Conservation (phyloP, 2,329 filamentous ascomycete genomes). For the Stachybotrys echinatus region DNA sequence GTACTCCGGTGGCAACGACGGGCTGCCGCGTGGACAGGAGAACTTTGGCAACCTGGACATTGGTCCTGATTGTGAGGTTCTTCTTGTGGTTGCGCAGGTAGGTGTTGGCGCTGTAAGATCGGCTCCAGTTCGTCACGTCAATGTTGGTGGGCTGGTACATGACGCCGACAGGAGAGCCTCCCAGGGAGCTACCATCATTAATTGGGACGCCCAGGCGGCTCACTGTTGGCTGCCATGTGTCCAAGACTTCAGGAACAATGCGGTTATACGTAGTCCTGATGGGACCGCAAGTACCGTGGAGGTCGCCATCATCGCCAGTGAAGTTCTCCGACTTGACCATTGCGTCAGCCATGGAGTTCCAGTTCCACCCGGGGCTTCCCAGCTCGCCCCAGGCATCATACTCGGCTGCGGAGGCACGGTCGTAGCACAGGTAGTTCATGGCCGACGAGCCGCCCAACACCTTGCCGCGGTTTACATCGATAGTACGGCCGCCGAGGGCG, state of each 20-base stretch:
- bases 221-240: conserved; percentile 34
- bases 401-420: conserved; percentile 27
- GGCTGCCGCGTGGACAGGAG: background rate
- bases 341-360: conserved; percentile 26
- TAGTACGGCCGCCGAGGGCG: conserved; percentile 30
- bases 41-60: background rate
- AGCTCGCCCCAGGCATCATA: conserved; percentile 32
- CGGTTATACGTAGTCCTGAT: conserved; percentile 27
- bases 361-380: conserved; percentile 30
- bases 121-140: conserved; percentile 31
- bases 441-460: conserved; percentile 43
- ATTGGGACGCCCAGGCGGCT: conserved; percentile 26
- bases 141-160: conserved; percentile 41
- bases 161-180: conserved; percentile 38
- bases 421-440: conserved; percentile 37
- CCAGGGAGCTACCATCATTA: conserved; percentile 31
- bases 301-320: conserved; percentile 13
- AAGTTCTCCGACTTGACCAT: conserved; percentile 23
- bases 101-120: conserved; percentile 38
- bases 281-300: conserved; percentile 13
- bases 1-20: background rate
- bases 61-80: conserved; percentile 31
- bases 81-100: conserved; percentile 32
- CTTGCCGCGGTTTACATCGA: conserved; percentile 38
- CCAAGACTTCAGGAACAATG: conserved; percentile 33